Evolutionary conservation across 768 basidiomycete genomes (phyloP).

Genomic region (Tricholoma hemisulphureum): DNA sequence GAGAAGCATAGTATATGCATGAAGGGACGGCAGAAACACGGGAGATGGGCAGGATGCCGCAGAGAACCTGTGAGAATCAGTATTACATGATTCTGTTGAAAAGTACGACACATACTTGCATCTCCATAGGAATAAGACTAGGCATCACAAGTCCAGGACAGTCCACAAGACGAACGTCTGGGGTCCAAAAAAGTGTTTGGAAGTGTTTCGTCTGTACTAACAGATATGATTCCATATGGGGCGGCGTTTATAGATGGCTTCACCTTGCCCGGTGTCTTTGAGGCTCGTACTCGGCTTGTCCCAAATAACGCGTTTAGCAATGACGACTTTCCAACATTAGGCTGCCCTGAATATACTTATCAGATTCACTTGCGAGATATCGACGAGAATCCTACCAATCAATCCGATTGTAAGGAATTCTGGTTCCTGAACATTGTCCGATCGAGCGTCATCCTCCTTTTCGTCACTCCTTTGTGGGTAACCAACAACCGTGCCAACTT

Average conservation of each 20-base stretch:
- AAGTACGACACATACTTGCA: slow-evolving; percentile 51
- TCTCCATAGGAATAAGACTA: slow-evolving; percentile 75
- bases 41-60: slow-evolving; percentile 74
- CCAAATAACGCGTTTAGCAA: slow-evolving; percentile 91
- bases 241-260: background rate
- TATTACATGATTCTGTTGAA: slow-evolving; percentile 6
- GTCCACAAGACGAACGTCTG: slow-evolving; percentile 85
- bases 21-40: slow-evolving; percentile 81
- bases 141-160: slow-evolving; percentile 96
- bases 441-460: slow-evolving; percentile 20
- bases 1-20: slow-evolving; percentile 70
- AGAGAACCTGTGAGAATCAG: slow-evolving; percentile 50
- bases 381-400: slow-evolving; percentile 50
- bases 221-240: background rate
- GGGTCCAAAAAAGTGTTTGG: slow-evolving; percentile 89
- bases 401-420: slow-evolving; percentile 77
- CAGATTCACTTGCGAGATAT: background rate
- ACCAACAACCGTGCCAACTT: slow-evolving; percentile 46
- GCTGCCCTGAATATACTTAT: slow-evolving; percentile 58
- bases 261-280: slow-evolving; percentile 85
- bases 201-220: slow-evolving; percentile 82
- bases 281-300: slow-evolving; percentile 71
- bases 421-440: slow-evolving; percentile 37
- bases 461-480: slow-evolving; percentile 28
- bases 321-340: slow-evolving; percentile 95